Evolutionary conservation across 225 moss, liverwort and hornwort genomes (phyloP).

Genomic region (Ulota crispa): DNA sequence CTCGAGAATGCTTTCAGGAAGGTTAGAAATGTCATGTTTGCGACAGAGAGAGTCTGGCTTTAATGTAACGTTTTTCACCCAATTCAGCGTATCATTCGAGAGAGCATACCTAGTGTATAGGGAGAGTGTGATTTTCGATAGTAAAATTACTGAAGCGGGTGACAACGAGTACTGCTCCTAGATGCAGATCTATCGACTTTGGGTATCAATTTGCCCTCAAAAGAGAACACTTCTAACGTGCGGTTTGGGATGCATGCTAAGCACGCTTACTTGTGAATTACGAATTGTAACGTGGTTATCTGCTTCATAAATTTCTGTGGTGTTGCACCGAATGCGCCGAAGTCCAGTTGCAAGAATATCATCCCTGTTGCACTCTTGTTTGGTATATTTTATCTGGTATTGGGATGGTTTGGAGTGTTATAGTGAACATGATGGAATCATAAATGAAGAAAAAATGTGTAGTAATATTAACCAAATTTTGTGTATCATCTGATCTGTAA

Average conservation of each 20-base stretch:
- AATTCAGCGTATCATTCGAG: background rate
- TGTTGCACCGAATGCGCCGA: background rate
- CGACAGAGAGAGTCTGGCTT: conserved; percentile 20
- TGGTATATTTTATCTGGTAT: background rate
- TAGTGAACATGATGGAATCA: background rate
- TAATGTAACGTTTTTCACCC: conserved; percentile 22
- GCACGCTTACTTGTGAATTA: background rate
- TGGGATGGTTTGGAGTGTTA: background rate
- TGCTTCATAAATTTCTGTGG: background rate
- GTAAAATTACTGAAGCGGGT: background rate
- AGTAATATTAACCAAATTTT: background rate
- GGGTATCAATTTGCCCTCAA: background rate
- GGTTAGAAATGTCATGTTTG: conserved; percentile 16
- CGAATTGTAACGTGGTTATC: background rate
- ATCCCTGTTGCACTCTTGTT: background rate
- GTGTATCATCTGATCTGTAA: background rate
- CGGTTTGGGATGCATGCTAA: background rate
- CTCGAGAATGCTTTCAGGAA: conserved; percentile 16
- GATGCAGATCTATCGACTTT: background rate
- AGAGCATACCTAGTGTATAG: conserved; percentile 27
- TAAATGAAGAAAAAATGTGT: background rate
- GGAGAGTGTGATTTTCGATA: background rate
- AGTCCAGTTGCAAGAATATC: background rate
- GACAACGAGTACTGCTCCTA: background rate
- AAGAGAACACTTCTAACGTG: background rate